Evolutionary conservation across 352 stramenopile genomes (phyloP), one percentile per base, ranked within the genome.

Genomic region (Pythium oligandrum): DNA sequence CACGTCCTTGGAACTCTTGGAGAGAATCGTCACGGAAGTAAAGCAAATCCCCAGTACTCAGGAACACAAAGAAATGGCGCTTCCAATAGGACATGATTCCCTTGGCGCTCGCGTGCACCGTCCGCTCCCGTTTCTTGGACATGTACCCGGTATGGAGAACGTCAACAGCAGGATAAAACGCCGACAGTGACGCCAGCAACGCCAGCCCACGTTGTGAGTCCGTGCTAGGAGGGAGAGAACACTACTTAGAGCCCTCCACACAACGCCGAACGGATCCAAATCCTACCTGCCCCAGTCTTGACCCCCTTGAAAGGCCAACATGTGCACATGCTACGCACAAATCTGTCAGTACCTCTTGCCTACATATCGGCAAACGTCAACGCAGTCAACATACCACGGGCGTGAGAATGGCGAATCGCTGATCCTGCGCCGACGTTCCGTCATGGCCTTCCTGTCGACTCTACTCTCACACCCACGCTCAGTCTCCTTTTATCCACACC

Each of bases 31-130:
- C 82, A 34, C 74, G 75, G 33, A 92, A 92, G 52, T 92, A 92
- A 1, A 92, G 57, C 39, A 92, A 59, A 44, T 92, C 82, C 0
- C 82, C 82, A 0, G 77, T 83, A 39, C 71, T 79, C 12, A 92
- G 48, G 37, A 86, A 92, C 34, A 89, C 70, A 48, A 92, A 91
- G 48, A 77, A 92, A 52, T 89, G 82, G 6, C 79, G 73, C 55
- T 92, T 92, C 82, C 82, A 92, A 61, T 87, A 89, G 46, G 82
- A 86, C 55, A 92, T 92, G 46, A 92, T 89, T 37, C 75, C 87
- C 64, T 80, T 86, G 1, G 80, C 50, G 5, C 40, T 65, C 48
- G 69, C 78, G 55, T 90, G 82, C 0, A 81, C 75, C 8, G 83
- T 92, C 9, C 79, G 70, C 43, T 92, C 82, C 42, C 79, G 66